Evolutionary conservation across 2,329 filamentous ascomycete genomes (phyloP), one percentile per base, ranked within the genome.

Genomic region (Penicillium sp.): DNA sequence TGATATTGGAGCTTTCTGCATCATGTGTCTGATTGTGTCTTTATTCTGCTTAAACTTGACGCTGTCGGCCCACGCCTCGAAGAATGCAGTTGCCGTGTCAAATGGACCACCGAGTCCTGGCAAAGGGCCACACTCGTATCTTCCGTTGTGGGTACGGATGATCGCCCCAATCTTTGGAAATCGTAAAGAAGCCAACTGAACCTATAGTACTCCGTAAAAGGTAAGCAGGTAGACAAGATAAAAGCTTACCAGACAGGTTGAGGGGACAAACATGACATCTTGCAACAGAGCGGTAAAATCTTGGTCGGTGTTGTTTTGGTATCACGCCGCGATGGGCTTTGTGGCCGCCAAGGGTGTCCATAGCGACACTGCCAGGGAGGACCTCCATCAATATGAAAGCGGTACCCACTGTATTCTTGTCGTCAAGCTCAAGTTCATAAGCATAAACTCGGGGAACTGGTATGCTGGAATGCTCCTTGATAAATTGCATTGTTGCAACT

Each of bases 91-190:
- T 42, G 62, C 61, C 31, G 57, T 62, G 16, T 57, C 41, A 31
- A 65, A 61, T 2, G 59, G 59, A 5, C 58, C 61, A 0, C 57
- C 56, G 2, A 65, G 29, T 11, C 52, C 54, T 18, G 57, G 59
- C 16, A 65, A 39, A 1, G 56, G 61, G 13, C 57, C 55, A 53
- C 36, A 45, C 8, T 58, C 56, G 16, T 60, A 64, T 32, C 16
- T 45, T 16, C 53, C 45, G 13, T 62, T 43, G 3, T 45, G 8
- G 4, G 41, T 54, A n/a, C 41, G 29, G 7, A 56, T 21, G 27
- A 63, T 51, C 10, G 50, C 34, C 10, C 60, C 57, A 21, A 64
- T 62, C 50, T 60, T 56, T 4, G 55, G 60, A 2, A 64, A 38
- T 45, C 53, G 31, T 36, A 64, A 31, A 3, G 60, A 63, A n/a